Conservation (phyloP, 352 stramenopile species). For the Globisporangium solare region DNA sequence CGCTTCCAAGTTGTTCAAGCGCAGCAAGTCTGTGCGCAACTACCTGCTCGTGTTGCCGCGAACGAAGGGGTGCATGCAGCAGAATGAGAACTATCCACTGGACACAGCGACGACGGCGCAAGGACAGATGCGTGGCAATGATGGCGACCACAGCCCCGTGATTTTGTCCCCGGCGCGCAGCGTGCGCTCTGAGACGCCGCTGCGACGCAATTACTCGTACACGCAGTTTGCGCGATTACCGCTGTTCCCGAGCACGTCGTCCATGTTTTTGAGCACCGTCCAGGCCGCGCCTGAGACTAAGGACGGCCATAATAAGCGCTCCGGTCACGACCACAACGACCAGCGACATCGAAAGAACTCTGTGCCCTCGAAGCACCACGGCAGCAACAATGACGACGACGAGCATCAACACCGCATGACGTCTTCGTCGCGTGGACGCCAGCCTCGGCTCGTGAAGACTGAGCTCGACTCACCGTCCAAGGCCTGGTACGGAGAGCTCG, state of each 20-base stretch:
- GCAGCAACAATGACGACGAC: too few species aligned
- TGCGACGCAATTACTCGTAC: slow-evolving; percentile 8
- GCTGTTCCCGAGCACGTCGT: slow-evolving; percentile 13
- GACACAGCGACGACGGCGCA: not conserved
- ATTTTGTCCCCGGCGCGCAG: slow-evolving; percentile 2
- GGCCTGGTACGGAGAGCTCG: slow-evolving; percentile 17
- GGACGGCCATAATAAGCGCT: too few species aligned
- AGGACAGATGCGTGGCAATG: not conserved
- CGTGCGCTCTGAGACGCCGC: slow-evolving; percentile 9
- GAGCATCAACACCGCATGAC: not conserved
- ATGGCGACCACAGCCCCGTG: not conserved
- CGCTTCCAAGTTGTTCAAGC: not conserved
- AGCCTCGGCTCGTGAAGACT: slow-evolving; percentile 8
- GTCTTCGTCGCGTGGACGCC: not conserved
- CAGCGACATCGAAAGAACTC: not conserved
- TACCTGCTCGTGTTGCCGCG: slow-evolving; percentile 11
- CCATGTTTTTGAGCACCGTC: slow-evolving; percentile 13
- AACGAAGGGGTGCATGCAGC: not conserved
- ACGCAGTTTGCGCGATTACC: slow-evolving; percentile 4
- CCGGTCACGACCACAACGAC: not conserved
- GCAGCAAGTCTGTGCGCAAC: slow-evolving; percentile 13
- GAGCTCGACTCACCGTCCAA: slow-evolving; percentile 14
- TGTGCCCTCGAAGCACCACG: not conserved
- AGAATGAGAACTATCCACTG: not conserved
- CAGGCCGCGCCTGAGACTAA: slow-evolving; percentile 5